A percentile compares a stretch with the other conserved stretches of the same genome.
phyloP scores from a whole-genome alignment of 2,329 filamentous ascomycete species.

The Pseudodiploospora longispora region DNA sequence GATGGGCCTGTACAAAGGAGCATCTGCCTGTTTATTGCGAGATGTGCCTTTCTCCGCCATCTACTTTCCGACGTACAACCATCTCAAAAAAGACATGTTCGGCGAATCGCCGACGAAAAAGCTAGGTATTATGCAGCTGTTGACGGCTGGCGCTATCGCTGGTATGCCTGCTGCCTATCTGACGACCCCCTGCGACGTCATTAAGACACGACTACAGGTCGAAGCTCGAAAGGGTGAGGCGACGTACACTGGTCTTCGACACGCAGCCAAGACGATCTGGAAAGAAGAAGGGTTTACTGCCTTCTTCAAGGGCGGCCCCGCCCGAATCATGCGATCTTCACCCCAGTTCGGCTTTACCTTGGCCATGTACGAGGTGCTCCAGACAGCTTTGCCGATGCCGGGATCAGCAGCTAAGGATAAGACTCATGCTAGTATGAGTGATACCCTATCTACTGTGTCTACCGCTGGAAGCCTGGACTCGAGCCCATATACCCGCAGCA shows the following conservation, averaged over 20 bases:
- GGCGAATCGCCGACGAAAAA: slow-evolving; percentile 83
- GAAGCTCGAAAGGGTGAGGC: slow-evolving; percentile 94
- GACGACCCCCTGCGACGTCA: slow-evolving; percentile 95
- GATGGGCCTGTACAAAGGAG: slow-evolving; percentile 92
- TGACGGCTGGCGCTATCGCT: slow-evolving; percentile 89
- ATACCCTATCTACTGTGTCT: slow-evolving; percentile 45
- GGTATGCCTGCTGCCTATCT: slow-evolving; percentile 90
- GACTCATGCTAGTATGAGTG: slow-evolving; percentile 50
- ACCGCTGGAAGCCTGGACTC: slow-evolving; percentile 25
- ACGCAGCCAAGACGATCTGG: slow-evolving; percentile 76
- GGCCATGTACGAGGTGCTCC: slow-evolving; percentile 87
- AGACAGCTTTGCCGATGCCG: slow-evolving; percentile 66
- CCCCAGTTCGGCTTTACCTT: slow-evolving; percentile 98
- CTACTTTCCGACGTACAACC: slow-evolving; percentile 95
- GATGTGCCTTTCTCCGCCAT: slow-evolving; percentile 98
- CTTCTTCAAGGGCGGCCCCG: slow-evolving; percentile 98
- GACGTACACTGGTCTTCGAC: slow-evolving; percentile 76
- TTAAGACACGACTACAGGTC: slow-evolving; percentile 97
- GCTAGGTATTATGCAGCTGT: slow-evolving; percentile 80
- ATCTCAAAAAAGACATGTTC: slow-evolving; percentile 89
- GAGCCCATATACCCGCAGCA: slow-evolving; percentile 53
- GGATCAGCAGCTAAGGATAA: slow-evolving; percentile 48
- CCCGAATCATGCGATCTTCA: slow-evolving; percentile 87
- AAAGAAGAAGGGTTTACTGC: slow-evolving; percentile 89
- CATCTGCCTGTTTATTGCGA: slow-evolving; percentile 84